Evolutionary conservation across 2,329 filamentous ascomycete species (phyloP).

Genomic region (Nemania diffusa): DNA sequence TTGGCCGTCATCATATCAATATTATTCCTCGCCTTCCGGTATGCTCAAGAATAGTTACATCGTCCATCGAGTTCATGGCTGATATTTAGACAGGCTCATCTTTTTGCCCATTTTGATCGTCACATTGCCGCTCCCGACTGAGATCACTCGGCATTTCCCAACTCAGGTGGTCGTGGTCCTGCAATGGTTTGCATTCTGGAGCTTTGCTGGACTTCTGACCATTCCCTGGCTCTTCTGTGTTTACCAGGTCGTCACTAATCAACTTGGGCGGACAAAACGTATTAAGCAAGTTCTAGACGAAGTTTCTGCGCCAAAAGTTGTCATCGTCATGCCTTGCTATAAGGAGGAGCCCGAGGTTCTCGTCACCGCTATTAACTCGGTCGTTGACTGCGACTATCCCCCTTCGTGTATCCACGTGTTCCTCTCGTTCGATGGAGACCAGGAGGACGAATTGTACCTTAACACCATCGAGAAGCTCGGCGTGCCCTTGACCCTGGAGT

Average conservation of each 20-base stretch:
- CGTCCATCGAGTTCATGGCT: conserved; percentile 12
- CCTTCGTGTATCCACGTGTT: conserved; percentile 93
- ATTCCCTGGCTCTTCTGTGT: conserved; percentile 94
- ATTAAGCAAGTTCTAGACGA: conserved; percentile 89
- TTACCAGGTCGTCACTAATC: conserved; percentile 88
- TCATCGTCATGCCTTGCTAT: conserved; percentile 97
- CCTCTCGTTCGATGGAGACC: conserved; percentile 91
- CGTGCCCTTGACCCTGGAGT: conserved; percentile 78
- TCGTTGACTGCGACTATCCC: conserved; percentile 94
- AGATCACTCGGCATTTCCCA: conserved; percentile 80
- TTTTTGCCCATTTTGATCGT: conserved; percentile 96
- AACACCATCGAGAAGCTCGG: conserved; percentile 87
- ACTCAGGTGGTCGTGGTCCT: conserved; percentile 72
- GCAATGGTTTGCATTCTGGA: conserved; percentile 97
- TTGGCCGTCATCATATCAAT: conserved; percentile 80
- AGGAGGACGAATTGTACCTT: conserved; percentile 88
- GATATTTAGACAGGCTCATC: conserved; percentile 67
- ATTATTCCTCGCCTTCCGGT: conserved; percentile 81
- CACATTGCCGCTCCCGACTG: conserved; percentile 82
- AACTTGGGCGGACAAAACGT: conserved; percentile 81
- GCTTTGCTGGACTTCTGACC: conserved; percentile 84
- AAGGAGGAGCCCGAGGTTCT: conserved; percentile 88
- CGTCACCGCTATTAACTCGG: conserved; percentile 86
- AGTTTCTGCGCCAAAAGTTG: conserved; percentile 87
- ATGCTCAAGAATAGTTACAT: conserved; percentile 40